Conservation (phyloP, 805 yeast species). For the Saturnispora halmiae region DNA sequence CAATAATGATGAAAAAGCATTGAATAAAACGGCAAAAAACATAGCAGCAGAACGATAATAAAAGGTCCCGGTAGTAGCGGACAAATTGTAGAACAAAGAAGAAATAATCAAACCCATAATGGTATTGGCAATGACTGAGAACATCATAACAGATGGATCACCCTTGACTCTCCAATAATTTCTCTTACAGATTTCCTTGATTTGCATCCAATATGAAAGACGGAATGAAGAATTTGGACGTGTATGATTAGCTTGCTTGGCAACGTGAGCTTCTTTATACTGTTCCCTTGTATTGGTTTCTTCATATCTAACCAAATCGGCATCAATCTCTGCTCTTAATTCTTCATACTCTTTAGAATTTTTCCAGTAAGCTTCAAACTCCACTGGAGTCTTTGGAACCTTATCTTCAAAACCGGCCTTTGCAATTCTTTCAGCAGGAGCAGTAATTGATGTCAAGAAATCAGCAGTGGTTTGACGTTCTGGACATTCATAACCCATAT, state of each 20-base stretch:
- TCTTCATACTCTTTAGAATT: conserved; percentile 26
- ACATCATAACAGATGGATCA: conserved; percentile 39
- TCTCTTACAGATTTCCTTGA: conserved; percentile 37
- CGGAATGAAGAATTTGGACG: conserved; percentile 45
- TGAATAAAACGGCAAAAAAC: conserved; percentile 58
- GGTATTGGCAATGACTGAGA: conserved; percentile 36
- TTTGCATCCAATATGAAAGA: conserved; percentile 44
- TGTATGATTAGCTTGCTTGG: conserved; percentile 42
- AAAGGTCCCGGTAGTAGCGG: conserved; percentile 35
- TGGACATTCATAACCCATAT: conserved; percentile 40
- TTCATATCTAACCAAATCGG: conserved; percentile 11
- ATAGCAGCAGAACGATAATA: conserved; percentile 53
- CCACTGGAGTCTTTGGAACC: conserved; percentile 34
- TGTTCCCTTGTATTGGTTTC: conserved; percentile 9
- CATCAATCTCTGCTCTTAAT: conserved; percentile 32
- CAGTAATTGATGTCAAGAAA: conserved; percentile 32
- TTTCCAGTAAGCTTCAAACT: conserved; percentile 35
- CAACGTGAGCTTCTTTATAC: conserved; percentile 21
- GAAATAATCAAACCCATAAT: conserved; percentile 47
- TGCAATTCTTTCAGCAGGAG: conserved; percentile 27
- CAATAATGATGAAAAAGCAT: conserved; percentile 50
- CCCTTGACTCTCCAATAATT: conserved; percentile 42
- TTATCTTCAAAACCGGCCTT: conserved; percentile 29
- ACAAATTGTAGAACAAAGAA: conserved; percentile 49
- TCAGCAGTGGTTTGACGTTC: conserved; percentile 41